phyloP scores from a whole-genome alignment of 768 basidiomycete species.

The Boletus rufocinnamomeus region DNA sequence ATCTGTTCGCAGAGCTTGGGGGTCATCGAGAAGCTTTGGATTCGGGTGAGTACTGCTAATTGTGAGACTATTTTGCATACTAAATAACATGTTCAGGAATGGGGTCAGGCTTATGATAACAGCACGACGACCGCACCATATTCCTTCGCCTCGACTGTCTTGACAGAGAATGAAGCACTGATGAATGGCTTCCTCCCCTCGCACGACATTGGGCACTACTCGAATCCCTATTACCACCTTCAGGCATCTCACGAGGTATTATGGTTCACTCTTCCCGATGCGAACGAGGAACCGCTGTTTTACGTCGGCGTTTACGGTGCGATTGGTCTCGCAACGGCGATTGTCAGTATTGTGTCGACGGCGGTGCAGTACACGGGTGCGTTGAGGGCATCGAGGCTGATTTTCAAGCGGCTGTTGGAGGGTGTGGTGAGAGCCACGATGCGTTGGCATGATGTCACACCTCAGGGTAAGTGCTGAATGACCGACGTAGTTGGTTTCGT shows the following conservation, averaged over 20 bases:
- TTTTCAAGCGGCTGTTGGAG: constrained; percentile 56
- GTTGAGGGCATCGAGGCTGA: constrained; percentile 36
- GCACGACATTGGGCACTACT: constrained; percentile 18
- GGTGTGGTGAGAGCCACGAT: constrained; percentile 81
- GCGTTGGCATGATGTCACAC: constrained; percentile 83
- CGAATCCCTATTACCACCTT: constrained; percentile 21
- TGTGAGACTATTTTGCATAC: not conserved
- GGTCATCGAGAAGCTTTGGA: constrained; percentile 35
- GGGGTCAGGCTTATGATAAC: constrained; percentile 30
- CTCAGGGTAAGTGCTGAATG: constrained; percentile 51
- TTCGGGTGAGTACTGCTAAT: constrained; percentile 21
- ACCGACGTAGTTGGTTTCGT: not conserved
- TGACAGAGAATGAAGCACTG: constrained; percentile 33
- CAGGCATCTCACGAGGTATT: constrained; percentile 7
- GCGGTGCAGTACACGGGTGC: constrained; percentile 61
- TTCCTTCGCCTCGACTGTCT: constrained; percentile 20
- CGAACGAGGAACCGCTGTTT: constrained; percentile 63
- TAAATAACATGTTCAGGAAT: constrained; percentile 23
- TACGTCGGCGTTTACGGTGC: constrained; percentile 68
- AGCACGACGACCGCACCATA: constrained; percentile 9
- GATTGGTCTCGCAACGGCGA: constrained; percentile 53
- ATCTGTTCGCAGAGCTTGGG: constrained; percentile 27
- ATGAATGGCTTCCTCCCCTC: constrained; percentile 29
- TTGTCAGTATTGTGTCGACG: constrained; percentile 48
- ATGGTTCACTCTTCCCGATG: constrained; percentile 44